These are phyloP conservation scores for Colletotrichum musicola DNA, from an alignment of 2,329 filamentous ascomycete genomes.

Conservation along the genomic window DNA sequence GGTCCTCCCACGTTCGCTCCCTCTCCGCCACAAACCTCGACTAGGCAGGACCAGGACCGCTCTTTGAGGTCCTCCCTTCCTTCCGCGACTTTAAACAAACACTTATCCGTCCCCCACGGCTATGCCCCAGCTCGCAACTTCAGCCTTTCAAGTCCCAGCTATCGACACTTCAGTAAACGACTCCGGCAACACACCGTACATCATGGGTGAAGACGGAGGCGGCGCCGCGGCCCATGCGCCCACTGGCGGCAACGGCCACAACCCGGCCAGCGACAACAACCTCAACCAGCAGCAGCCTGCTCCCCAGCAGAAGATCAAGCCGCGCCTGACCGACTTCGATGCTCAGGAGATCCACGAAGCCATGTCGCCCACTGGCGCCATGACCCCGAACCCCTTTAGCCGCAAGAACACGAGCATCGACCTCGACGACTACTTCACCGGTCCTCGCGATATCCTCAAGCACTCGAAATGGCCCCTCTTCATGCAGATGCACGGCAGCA, in stretches of 20 bases:
- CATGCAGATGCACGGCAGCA: conserved; percentile 80
- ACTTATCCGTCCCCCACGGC: conserved; percentile 1
- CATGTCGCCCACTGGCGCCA: conserved; percentile 48
- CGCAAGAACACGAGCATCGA: conserved; percentile 55
- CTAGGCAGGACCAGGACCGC: conserved; percentile 16
- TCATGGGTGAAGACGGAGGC: conserved; percentile 33
- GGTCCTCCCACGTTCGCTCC: neutral
- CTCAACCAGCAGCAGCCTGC: conserved; percentile 9
- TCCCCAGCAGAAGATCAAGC: conserved; percentile 25
- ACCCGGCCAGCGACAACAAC: conserved; percentile 26
- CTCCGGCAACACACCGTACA: conserved; percentile 19
- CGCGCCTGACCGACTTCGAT: conserved; percentile 27
- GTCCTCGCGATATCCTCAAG: conserved; percentile 76
- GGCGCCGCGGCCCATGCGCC: conserved; percentile 18
- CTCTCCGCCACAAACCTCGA: conserved; percentile 1
- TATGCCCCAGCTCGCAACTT: conserved; percentile 20
- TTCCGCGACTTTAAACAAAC: neutral
- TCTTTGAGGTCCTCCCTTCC: conserved; percentile 2
- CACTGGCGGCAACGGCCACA: conserved; percentile 10
- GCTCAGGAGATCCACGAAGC: conserved; percentile 42
- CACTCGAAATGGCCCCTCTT: conserved; percentile 85
- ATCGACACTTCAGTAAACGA: conserved; percentile 22
- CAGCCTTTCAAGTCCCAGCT: conserved; percentile 24
- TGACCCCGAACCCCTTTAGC: conserved; percentile 48
- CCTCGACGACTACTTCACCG: conserved; percentile 73